Percentiles rank a stretch among this genome's conserved stretches.
Conservation (phyloP, 164 flowering plant genomes). For the Taxillus chinensis region DNA sequence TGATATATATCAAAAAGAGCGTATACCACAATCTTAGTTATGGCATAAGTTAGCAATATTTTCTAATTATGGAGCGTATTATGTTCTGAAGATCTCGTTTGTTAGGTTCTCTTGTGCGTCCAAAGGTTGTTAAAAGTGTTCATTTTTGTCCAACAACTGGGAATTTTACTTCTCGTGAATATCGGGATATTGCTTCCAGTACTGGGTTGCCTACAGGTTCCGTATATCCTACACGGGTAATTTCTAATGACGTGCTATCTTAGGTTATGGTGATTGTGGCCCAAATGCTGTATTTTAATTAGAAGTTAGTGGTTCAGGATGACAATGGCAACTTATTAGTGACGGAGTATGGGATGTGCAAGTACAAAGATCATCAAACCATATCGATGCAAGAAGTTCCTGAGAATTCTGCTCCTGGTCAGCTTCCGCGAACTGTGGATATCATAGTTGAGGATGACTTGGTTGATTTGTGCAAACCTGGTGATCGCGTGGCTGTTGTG, state of each 20-base stretch:
- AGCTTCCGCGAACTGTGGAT: constrained; percentile 93
- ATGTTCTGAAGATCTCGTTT: background rate
- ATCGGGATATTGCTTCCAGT: constrained; percentile 88
- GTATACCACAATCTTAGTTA: too few species aligned
- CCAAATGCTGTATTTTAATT: background rate
- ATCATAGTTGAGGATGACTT: constrained; percentile 90
- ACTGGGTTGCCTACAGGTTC: constrained; percentile 94
- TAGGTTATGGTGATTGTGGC: background rate
- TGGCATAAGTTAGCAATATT: too few species aligned
- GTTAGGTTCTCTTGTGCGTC: constrained; percentile 94
- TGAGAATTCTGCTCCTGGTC: constrained; percentile 97
- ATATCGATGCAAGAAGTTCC: constrained; percentile 98
- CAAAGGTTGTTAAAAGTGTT: constrained; percentile 97
- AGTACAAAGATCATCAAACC: constrained; percentile 93
- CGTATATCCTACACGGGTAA: constrained; percentile 96
- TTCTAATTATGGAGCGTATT: too few species aligned
- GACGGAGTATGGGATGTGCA: constrained; percentile 93
- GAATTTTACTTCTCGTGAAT: constrained; percentile 63
- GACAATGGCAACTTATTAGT: constrained; percentile 85
- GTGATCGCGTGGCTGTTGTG: constrained; percentile 88
- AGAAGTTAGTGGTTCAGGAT: constrained; percentile 39
- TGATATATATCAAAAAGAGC: too few species aligned
- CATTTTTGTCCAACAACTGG: constrained; percentile 80
- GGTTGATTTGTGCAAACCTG: constrained; percentile 98
- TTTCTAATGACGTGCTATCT: constrained; percentile 5